Conservation (phyloP, 2,329 filamentous ascomycete species). For the Venturia asperata region DNA sequence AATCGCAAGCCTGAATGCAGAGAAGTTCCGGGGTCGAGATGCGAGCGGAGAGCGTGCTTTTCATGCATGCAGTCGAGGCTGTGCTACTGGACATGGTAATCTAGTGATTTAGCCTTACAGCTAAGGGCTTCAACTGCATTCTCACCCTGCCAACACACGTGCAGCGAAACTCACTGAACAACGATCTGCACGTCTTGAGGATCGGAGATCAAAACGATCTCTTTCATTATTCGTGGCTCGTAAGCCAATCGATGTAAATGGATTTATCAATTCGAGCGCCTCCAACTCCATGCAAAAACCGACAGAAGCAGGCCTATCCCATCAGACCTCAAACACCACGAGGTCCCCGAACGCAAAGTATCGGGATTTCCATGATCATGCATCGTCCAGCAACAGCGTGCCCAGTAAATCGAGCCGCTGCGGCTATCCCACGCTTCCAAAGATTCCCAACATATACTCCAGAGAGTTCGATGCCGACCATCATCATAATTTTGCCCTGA, state of each 20-base stretch:
- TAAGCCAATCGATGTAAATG: neutral
- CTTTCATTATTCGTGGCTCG: neutral
- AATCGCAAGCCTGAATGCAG: neutral
- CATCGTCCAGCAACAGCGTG: neutral
- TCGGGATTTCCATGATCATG: neutral
- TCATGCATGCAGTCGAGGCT: neutral
- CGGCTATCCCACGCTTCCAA: neutral
- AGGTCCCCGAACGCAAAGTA: neutral
- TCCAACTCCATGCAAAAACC: conserved; percentile 5
- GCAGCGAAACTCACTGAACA: neutral
- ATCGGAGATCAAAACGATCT: neutral
- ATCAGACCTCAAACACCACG: neutral
- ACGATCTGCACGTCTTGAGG: neutral
- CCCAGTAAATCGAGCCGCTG: neutral
- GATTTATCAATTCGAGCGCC: neutral
- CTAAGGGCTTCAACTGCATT: too few relatives aligned
- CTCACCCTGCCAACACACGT: neutral
- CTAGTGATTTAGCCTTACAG: neutral
- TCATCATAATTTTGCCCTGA: neutral
- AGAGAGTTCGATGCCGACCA: neutral
- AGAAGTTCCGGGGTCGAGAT: neutral
- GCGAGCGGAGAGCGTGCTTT: neutral
- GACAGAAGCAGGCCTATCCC: neutral
- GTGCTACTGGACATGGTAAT: neutral
- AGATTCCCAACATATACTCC: too few relatives aligned